A percentile compares a stretch with the other conserved stretches of the same genome.
These are phyloP conservation scores for Eimeria zaria DNA, from an alignment of 169 alveolate species.

Conservation along the genomic window DNA sequence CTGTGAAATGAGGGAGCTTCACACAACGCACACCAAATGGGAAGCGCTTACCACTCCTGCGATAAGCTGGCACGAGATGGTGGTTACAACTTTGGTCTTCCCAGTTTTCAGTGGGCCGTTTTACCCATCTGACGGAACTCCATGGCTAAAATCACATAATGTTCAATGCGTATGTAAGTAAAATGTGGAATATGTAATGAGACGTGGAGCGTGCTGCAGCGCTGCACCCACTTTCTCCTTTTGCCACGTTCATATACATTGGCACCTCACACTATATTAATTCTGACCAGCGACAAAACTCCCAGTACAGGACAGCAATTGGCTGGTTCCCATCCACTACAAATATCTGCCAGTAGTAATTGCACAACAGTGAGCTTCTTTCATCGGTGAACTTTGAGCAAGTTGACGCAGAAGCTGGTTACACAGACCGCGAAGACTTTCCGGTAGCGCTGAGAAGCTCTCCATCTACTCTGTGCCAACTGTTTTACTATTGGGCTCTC, in stretches of 20 bases:
- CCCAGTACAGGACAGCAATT: not conserved
- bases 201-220: not conserved
- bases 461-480: not conserved
- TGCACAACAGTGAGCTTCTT: not conserved
- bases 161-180: not conserved
- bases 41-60: not conserved
- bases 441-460: not conserved
- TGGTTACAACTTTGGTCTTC: not conserved
- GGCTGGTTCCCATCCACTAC: not conserved
- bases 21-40: not conserved
- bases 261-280: not conserved
- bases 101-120: not conserved
- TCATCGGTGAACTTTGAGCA: not conserved
- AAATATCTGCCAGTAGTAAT: not conserved
- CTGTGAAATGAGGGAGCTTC: not conserved
- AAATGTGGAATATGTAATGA: not conserved
- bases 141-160: not conserved
- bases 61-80: not conserved
- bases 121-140: not conserved
- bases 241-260: not conserved
- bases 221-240: conserved; percentile 5
- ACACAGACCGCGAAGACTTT: not conserved
- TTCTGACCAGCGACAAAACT: not conserved
- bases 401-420: not conserved
- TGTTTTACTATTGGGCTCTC: not conserved